These are phyloP conservation scores for Ceratobasidium sp. DNA, from an alignment of 1,284 basidiomycete species.

Conservation along the genomic window DNA sequence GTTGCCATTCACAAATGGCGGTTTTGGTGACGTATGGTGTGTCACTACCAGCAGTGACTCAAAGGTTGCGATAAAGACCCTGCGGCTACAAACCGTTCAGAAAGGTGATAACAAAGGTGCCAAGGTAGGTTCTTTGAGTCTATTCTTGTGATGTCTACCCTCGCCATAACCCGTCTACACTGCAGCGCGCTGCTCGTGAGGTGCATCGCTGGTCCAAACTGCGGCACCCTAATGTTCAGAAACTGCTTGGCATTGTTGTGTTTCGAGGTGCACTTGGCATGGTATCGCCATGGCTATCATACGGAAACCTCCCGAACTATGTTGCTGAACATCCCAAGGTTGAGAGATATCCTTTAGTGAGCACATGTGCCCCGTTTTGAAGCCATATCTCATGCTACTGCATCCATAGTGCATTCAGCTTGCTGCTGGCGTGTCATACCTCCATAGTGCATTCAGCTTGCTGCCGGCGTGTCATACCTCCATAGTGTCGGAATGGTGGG, in stretches of 20 bases:
- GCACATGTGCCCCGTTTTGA: not conserved
- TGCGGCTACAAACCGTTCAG: too few species aligned
- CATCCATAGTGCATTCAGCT: not conserved
- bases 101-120: too few species aligned
- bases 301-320: not conserved
- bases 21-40: not conserved
- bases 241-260: not conserved
- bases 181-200: not conserved
- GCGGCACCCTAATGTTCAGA: not conserved
- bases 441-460: not conserved
- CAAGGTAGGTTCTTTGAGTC: too few species aligned
- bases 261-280: not conserved
- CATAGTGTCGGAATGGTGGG: not conserved
- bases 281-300: not conserved
- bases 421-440: not conserved
- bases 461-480: not conserved
- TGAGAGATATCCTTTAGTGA: not conserved
- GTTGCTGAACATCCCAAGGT: not conserved
- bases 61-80: too few species aligned
- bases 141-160: too few species aligned
- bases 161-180: too few species aligned
- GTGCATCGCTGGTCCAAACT: not conserved
- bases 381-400: too few species aligned
- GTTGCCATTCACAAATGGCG: not conserved
- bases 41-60: too few species aligned